A percentile compares a stretch with the other conserved stretches of the same genome.
Conservation (phyloP, 345 rosid genomes). For the Melastoma malabathricum region DNA sequence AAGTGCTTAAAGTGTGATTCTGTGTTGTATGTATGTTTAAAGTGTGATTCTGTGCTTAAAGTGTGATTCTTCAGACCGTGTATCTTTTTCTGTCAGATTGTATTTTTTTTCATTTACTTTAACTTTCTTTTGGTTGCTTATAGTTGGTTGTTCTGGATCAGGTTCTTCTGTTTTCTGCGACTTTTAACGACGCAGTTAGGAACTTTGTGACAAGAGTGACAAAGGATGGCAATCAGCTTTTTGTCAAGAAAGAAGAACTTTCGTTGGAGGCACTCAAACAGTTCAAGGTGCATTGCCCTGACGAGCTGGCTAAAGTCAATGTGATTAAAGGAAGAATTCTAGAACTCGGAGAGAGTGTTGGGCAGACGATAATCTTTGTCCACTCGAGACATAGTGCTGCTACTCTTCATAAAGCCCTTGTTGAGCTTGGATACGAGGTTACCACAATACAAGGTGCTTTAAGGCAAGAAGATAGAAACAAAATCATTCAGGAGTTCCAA, state of each 20-base stretch:
- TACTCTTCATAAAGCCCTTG: constrained; percentile 49
- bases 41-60: background rate
- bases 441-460: constrained; percentile 72
- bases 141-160: constrained; percentile 5
- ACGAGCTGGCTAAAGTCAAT: constrained; percentile 49
- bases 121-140: constrained; percentile 1
- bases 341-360: constrained; percentile 70
- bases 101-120: background rate
- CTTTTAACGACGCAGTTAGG: constrained; percentile 71
- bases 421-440: constrained; percentile 62
- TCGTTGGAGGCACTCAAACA: constrained; percentile 81
- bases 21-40: too few species aligned
- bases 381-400: constrained; percentile 47
- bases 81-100: constrained; percentile 1
- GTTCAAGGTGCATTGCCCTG: constrained; percentile 79
- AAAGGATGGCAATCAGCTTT: constrained; percentile 68
- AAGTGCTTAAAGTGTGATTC: too few species aligned
- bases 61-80: background rate
- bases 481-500: constrained; percentile 75
- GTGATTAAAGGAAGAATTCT: constrained; percentile 74
- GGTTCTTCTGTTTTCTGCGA: constrained; percentile 93
- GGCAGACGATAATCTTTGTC: constrained; percentile 80
- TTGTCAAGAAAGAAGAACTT: constrained; percentile 82
- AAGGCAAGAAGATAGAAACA: constrained; percentile 53
- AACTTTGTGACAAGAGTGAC: constrained; percentile 51